Conservation (phyloP, 1,284 basidiomycete species). For the Wallemia hederae region DNA sequence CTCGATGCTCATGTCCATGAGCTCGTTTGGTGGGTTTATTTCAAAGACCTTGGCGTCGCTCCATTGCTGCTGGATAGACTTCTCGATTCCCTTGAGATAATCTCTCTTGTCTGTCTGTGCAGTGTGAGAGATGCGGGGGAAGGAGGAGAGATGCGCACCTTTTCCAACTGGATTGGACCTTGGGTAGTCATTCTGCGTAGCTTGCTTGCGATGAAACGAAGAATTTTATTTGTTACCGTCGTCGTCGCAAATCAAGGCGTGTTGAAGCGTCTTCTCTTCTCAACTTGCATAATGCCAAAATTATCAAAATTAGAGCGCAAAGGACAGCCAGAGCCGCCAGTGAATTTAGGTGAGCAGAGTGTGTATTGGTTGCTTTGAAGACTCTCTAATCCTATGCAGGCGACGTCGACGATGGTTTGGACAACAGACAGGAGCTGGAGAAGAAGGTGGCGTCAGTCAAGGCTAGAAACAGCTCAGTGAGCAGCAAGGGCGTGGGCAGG, state of each 20-base stretch:
- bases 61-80: conserved; percentile 60
- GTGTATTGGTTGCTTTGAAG: background rate
- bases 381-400: background rate
- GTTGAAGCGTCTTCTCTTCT: background rate
- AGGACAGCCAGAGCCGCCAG: background rate
- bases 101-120: conserved; percentile 71
- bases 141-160: conserved; percentile 5
- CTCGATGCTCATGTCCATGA: conserved; percentile 26
- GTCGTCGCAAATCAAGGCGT: background rate
- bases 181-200: conserved; percentile 2
- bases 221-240: background rate
- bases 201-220: background rate
- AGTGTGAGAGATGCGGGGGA: background rate
- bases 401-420: background rate
- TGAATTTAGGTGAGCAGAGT: background rate
- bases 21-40: conserved; percentile 46
- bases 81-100: conserved; percentile 50
- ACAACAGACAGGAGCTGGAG: background rate
- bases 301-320: background rate
- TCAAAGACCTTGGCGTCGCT: conserved; percentile 32
- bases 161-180: conserved; percentile 16
- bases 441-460: background rate
- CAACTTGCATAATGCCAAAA: background rate
- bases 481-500: background rate
- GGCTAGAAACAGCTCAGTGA: background rate